Evolutionary conservation across 495 filamentous ascomycete species (phyloP).

Genomic region (Penicillium ochrochloron): DNA sequence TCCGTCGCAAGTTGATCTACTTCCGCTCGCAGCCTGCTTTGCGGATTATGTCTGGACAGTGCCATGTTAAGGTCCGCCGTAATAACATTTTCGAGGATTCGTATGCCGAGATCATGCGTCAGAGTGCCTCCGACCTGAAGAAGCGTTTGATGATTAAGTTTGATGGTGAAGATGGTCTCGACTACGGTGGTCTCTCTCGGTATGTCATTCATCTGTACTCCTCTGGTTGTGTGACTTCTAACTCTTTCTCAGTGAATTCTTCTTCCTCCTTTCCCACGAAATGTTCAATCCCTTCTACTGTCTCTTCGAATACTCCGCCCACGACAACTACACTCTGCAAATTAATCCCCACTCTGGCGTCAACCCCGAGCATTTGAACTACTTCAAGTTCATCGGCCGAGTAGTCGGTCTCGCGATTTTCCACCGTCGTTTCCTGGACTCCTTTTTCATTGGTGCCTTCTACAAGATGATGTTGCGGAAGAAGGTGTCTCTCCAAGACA

Average conservation of each 20-base stretch:
- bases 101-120: conserved; percentile 96
- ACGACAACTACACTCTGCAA: conserved; percentile 99
- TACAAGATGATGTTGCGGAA: conserved; percentile 99
- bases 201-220: conserved; percentile 34
- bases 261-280: conserved; percentile 99
- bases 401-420: conserved; percentile 98
- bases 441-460: conserved; percentile 98
- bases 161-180: conserved; percentile 95
- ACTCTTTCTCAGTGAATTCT: conserved; percentile 78
- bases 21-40: conserved; percentile 98
- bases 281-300: conserved; percentile 99
- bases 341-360: conserved; percentile 99
- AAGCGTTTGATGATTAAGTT: conserved; percentile 99
- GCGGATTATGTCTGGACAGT: conserved; percentile 93
- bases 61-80: conserved; percentile 95
- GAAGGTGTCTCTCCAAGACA: conserved; percentile 87
- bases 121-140: conserved; percentile 94
- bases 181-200: conserved; percentile 96
- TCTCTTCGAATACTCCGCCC: conserved; percentile 98
- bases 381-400: conserved; percentile 99
- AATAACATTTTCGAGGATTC: conserved; percentile 99
- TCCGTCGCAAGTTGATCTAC: conserved; percentile 96
- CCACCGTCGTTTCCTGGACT: conserved; percentile 96
- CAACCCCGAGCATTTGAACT: conserved; percentile 98
- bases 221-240: conserved; percentile 22